Evolutionary conservation across 148 eudicot species (phyloP), one percentile per base, ranked within the genome.

Genomic region (Diospyros lotus): DNA sequence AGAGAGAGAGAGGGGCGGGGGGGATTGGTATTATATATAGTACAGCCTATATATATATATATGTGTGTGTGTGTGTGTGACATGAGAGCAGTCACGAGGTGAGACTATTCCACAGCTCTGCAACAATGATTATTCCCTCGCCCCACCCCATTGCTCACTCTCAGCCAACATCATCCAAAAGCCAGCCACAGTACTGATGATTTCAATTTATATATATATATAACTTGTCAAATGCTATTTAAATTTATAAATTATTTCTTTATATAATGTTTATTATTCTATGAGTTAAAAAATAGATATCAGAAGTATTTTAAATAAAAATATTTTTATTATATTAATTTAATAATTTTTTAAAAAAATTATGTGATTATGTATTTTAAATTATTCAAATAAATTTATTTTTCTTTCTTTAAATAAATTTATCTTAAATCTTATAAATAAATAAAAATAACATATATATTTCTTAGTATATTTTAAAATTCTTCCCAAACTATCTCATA

Each of bases 61-160:
- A n/a, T n/a, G n/a, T n/a, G n/a, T n/a, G n/a, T n/a, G n/a, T n/a
- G n/a, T n/a, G n/a, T n/a, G n/a, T n/a, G 48, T 56, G 41, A 53
- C 75, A 46, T 43, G 40, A 58, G 69, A 76, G 78, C 80, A 76
- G 80, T 84, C 84, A 80, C 81, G 80, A 80, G 86, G 68, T 43
- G 76, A 59, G 28, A 66, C 63, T 74, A 42, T 63, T 69, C 64
- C 40, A 48, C 78, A 45, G 54, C 43, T 71, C 76, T 73, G 75
- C 77, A 70, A 77, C 56, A 81, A 69, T 78, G 81, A 81, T 84
- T 84, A 78, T 75, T 74, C 83, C 69, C 77, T 59, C 71, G 58
- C 59, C 77, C 18, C 59, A 40, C 12, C 12, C 12, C 8, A 12
- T 56, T 15, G 4, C 62, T 58, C 62, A 60, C 58, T 73, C 74